These are phyloP conservation scores for Glaciozyma antarctica DNA, from an alignment of 768 basidiomycete genomes.

Conservation along the genomic window DNA sequence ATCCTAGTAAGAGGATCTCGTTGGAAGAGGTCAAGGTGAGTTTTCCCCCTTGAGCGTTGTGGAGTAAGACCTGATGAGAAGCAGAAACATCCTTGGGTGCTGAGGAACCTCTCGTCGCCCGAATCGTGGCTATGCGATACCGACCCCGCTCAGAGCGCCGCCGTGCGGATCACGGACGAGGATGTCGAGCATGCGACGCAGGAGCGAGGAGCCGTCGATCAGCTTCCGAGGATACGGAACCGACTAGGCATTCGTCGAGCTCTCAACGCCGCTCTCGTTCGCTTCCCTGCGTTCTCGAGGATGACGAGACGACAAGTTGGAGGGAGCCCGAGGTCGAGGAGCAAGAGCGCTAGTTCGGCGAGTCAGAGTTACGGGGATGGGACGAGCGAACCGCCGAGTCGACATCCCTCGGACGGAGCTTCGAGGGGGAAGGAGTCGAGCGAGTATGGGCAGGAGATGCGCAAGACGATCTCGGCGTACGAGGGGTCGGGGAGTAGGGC, in stretches of 20 bases:
- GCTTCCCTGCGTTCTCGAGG: constrained; percentile 30
- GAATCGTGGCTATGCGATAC: constrained; percentile 62
- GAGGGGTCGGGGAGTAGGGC: too few species aligned
- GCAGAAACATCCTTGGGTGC: constrained; percentile 43
- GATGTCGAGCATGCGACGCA: constrained; percentile 57
- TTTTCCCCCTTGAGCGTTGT: neutral
- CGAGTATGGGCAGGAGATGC: constrained; percentile 23
- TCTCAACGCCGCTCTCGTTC: constrained; percentile 32
- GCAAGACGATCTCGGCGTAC: constrained; percentile 19
- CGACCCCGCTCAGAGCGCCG: constrained; percentile 46
- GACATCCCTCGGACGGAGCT: constrained; percentile 18
- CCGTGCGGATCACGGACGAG: constrained; percentile 57
- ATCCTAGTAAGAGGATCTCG: constrained; percentile 49
- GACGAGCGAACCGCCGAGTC: neutral
- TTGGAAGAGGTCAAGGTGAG: constrained; percentile 68
- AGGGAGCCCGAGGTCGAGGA: constrained; percentile 15
- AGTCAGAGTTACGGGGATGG: constrained; percentile 13
- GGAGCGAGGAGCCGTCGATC: constrained; percentile 22
- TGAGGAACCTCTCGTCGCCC: constrained; percentile 46
- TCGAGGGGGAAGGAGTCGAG: constrained; percentile 10
- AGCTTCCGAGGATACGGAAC: constrained; percentile 21
- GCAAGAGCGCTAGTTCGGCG: constrained; percentile 32
- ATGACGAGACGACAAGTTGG: constrained; percentile 18
- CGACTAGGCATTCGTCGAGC: constrained; percentile 31
- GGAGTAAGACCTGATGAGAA: neutral